Conservation (phyloP, 225 moss, liverwort and hornwort genomes). For the Physcomitrium patens region DNA sequence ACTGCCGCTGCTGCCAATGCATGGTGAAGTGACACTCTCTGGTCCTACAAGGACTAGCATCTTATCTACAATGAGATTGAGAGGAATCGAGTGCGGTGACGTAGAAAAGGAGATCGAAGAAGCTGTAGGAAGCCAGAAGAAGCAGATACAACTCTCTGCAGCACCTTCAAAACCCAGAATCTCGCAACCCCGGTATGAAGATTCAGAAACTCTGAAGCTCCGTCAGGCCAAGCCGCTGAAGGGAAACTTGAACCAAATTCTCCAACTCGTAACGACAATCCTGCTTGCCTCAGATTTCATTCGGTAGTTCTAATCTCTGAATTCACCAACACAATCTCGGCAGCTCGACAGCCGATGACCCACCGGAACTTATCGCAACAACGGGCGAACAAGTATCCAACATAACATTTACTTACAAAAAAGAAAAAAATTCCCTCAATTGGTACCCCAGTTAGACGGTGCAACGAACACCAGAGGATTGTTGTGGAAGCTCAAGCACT, state of each 20-base stretch:
- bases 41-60: conserved; percentile 53
- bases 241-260: background rate
- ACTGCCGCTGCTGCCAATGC: conserved; percentile 34
- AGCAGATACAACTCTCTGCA: background rate
- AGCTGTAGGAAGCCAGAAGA: background rate
- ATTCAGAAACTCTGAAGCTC: background rate
- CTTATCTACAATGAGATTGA: conserved; percentile 8
- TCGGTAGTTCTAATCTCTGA: background rate
- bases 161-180: conserved; percentile 9
- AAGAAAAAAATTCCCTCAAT: background rate
- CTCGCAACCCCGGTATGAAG: background rate
- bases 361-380: conserved; percentile 28
- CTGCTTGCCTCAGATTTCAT: background rate
- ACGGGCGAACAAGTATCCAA: background rate
- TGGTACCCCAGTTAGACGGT: background rate
- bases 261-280: background rate
- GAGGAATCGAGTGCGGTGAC: background rate
- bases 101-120: background rate
- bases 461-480: background rate
- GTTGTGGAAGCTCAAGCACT: background rate
- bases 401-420: background rate
- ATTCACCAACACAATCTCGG: background rate
- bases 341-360: conserved; percentile 10
- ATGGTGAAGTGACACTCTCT: conserved; percentile 38
- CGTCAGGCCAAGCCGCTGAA: background rate